phyloP scores from a whole-genome alignment of 768 basidiomycete genomes.

The Mycena pura region DNA sequence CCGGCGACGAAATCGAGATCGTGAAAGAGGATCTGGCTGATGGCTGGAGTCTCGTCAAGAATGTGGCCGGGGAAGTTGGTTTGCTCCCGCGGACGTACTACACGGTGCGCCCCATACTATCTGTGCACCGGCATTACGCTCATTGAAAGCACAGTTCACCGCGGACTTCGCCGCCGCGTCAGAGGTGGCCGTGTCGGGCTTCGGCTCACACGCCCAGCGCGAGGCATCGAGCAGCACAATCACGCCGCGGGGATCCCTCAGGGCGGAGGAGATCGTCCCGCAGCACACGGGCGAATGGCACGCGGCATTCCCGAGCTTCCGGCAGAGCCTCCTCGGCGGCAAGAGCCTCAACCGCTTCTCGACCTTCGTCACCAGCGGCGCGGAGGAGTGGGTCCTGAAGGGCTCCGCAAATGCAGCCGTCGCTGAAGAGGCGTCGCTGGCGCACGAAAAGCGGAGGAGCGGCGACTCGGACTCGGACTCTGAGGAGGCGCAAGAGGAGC shows the following conservation, averaged over 20 bases:
- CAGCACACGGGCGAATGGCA: slow-evolving; percentile 78
- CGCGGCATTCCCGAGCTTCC: slow-evolving; percentile 66
- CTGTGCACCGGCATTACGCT: neutral
- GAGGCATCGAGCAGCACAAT: slow-evolving; percentile 52
- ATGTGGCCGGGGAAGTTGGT: slow-evolving; percentile 64
- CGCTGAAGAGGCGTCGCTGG: slow-evolving; percentile 2
- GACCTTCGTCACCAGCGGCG: slow-evolving; percentile 84
- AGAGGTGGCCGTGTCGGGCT: slow-evolving; percentile 44
- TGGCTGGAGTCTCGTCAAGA: slow-evolving; percentile 81
- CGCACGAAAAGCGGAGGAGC: slow-evolving; percentile 25
- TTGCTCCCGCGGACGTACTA: slow-evolving; percentile 76
- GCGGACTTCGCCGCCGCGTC: slow-evolving; percentile 64
- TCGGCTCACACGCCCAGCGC: slow-evolving; percentile 31
- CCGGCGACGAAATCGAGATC: slow-evolving; percentile 75
- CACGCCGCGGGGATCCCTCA: slow-evolving; percentile 57
- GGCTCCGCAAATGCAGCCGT: slow-evolving; percentile 51
- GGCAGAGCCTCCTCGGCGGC: slow-evolving; percentile 75
- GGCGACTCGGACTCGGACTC: slow-evolving; percentile 35
- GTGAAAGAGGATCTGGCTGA: slow-evolving; percentile 75
- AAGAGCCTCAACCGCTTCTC: slow-evolving; percentile 87
- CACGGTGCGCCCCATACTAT: slow-evolving; percentile 54
- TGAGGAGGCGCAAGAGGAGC: slow-evolving; percentile 51
- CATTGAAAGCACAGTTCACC: slow-evolving; percentile 57
- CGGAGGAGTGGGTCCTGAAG: slow-evolving; percentile 82
- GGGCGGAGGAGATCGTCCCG: slow-evolving; percentile 54